These are phyloP conservation scores for Aspergillus panamensis DNA, from an alignment of 495 filamentous ascomycete genomes.

Conservation along the genomic window DNA sequence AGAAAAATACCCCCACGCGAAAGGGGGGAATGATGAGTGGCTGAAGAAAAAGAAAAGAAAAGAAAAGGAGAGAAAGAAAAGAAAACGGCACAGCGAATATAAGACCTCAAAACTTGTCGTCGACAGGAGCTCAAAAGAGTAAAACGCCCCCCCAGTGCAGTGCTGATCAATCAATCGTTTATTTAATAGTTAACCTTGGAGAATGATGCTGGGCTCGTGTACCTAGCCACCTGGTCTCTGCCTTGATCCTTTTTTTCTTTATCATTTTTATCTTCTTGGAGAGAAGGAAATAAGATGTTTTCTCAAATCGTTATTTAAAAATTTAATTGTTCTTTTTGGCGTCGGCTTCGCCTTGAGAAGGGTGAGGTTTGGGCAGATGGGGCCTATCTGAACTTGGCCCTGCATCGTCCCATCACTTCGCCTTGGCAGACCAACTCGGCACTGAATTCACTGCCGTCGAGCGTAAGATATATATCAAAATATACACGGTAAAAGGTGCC, in stretches of 20 bases:
- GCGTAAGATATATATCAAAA: conserved; percentile 84
- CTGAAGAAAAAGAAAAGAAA: background rate
- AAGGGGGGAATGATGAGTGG: background rate
- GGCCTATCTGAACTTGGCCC: conserved; percentile 68
- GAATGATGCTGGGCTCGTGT: background rate
- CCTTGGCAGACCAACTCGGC: conserved; percentile 98
- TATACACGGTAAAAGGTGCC: conserved; percentile 93
- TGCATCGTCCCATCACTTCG: conserved; percentile 97
- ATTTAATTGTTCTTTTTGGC: background rate
- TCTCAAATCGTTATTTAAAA: background rate
- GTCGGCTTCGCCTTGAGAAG: background rate
- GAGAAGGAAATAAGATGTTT: background rate
- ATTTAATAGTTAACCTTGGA: conserved; percentile 8
- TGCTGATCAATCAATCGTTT: conserved; percentile 19
- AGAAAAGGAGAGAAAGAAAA: conserved; percentile 3
- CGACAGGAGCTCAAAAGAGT: background rate
- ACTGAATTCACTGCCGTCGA: conserved; percentile 96
- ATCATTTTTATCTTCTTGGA: background rate
- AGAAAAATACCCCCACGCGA: background rate
- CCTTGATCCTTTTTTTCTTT: background rate
- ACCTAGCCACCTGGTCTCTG: background rate
- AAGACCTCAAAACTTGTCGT: conserved; percentile 2
- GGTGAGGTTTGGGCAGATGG: background rate
- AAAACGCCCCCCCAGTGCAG: conserved; percentile 25
- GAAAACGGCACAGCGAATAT: no score